Conservation (phyloP, 768 basidiomycete species). For the Fomitopsis serialis region DNA sequence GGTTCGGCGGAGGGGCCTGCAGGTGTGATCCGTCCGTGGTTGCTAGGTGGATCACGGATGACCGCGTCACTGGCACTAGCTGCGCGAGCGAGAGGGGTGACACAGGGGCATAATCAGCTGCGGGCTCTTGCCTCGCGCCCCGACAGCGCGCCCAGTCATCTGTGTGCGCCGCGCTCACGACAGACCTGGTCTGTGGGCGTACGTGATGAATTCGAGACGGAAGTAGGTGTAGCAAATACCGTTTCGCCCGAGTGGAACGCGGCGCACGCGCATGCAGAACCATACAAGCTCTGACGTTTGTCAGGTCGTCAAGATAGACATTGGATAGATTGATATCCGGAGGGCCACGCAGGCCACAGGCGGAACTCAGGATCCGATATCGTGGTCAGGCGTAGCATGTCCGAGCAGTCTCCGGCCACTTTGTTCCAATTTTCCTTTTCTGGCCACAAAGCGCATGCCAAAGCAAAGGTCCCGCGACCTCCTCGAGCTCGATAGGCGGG, state of each 20-base stretch:
- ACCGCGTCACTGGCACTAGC: not conserved
- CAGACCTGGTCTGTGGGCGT: not conserved
- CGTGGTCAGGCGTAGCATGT: conserved; percentile 2
- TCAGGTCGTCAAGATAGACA: not conserved
- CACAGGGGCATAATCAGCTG: not conserved
- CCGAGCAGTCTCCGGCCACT: conserved; percentile 1
- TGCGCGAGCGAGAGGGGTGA: not conserved
- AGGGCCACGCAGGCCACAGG: not conserved
- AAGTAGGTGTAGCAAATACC: not conserved
- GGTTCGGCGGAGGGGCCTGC: not conserved
- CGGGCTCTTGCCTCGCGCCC: not conserved
- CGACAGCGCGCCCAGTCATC: not conserved
- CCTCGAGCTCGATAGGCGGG: not conserved
- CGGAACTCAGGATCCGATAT: conserved; percentile 9
- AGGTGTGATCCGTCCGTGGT: not conserved
- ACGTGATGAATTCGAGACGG: not conserved
- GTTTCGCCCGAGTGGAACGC: not conserved
- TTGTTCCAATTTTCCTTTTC: conserved; percentile 12
- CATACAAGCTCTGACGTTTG: not conserved
- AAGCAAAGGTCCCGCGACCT: not conserved
- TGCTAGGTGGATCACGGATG: not conserved
- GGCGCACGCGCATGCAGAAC: not conserved
- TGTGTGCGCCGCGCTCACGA: not conserved
- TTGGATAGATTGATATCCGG: not conserved
- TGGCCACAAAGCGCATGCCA: conserved; percentile 2